Conservation (phyloP, 1,139 yeast species). For the Scheffersomyces cryptocercus region DNA sequence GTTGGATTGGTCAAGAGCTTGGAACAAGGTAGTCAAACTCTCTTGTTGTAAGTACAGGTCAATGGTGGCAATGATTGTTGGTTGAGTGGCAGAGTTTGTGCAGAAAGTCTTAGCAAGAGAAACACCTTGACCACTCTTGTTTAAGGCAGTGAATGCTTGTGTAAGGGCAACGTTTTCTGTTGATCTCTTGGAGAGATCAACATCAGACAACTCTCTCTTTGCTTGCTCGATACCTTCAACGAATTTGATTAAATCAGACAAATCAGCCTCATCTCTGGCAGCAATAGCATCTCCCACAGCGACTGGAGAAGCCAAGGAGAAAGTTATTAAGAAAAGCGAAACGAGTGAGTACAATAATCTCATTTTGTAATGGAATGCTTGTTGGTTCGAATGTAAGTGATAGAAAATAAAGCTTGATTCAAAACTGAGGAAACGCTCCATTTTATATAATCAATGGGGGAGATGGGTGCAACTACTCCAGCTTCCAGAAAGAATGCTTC, state of each 20-base stretch:
- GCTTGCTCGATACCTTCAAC: background rate
- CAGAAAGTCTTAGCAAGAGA: conserved; percentile 22
- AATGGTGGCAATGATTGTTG: conserved; percentile 21
- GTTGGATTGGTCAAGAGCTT: conserved; percentile 25
- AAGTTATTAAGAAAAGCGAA: conserved; percentile 1
- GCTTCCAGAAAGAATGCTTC: too few relatives aligned
- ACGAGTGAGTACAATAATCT: background rate
- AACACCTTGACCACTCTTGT: conserved; percentile 28
- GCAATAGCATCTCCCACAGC: background rate
- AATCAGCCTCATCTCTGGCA: background rate
- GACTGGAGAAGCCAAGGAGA: conserved; percentile 1
- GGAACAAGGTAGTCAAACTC: conserved; percentile 21
- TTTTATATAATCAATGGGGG: too few relatives aligned
- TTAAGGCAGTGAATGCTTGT: conserved; percentile 25
- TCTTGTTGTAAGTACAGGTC: conserved; percentile 23
- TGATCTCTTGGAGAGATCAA: background rate
- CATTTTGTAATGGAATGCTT: background rate
- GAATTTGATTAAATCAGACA: background rate
- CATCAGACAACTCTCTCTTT: background rate
- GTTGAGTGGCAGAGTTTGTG: conserved; percentile 23
- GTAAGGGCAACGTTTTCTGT: conserved; percentile 25
- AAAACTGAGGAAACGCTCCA: too few relatives aligned
- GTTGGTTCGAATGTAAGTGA: too few relatives aligned
- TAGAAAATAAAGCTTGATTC: too few relatives aligned
- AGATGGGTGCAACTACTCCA: too few relatives aligned